phyloP scores from a whole-genome alignment of 139 green algal genomes.

The Marvania coccoides region DNA sequence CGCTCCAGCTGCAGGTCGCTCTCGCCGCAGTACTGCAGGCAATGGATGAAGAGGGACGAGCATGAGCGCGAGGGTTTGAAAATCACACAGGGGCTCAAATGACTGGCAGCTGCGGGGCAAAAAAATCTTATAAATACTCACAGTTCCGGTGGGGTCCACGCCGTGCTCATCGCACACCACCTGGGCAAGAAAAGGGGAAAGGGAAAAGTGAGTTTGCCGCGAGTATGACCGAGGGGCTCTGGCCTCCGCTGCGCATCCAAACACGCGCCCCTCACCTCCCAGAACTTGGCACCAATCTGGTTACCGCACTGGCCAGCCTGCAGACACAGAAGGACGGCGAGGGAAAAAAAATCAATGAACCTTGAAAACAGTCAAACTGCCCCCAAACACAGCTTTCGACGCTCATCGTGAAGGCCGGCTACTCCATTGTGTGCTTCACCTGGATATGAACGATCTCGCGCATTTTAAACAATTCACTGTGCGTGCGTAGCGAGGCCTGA shows the following conservation, averaged over 20 bases:
- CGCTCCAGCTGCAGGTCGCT: slow-evolving; percentile 97
- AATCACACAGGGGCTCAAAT: not conserved
- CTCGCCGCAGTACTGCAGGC: slow-evolving; percentile 62
- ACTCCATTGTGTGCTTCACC: not conserved
- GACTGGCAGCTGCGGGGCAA: not conserved
- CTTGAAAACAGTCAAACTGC: not conserved
- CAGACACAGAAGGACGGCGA: not conserved
- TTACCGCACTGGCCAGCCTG: slow-evolving; percentile 95
- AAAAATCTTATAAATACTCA: not conserved
- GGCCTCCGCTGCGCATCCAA: not conserved
- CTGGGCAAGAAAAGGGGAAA: slow-evolving; percentile 19
- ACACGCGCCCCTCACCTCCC: slow-evolving; percentile 56
- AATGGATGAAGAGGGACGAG: not conserved
- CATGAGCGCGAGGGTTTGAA: too few relatives aligned
- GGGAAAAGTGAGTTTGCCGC: not conserved
- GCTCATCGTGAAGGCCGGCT: too few relatives aligned
- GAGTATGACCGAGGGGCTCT: not conserved
- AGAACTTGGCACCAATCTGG: slow-evolving; percentile 98
- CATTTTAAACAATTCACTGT: slow-evolving; percentile 32
- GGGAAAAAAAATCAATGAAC: not conserved
- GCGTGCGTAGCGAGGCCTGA: not conserved
- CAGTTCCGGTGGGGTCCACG: slow-evolving; percentile 90
- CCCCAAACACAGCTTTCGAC: not conserved
- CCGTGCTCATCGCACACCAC: slow-evolving; percentile 82
- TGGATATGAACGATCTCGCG: slow-evolving; percentile 94